phyloP scores from a whole-genome alignment of 768 basidiomycete species.

The Lactifluus rugatus region DNA sequence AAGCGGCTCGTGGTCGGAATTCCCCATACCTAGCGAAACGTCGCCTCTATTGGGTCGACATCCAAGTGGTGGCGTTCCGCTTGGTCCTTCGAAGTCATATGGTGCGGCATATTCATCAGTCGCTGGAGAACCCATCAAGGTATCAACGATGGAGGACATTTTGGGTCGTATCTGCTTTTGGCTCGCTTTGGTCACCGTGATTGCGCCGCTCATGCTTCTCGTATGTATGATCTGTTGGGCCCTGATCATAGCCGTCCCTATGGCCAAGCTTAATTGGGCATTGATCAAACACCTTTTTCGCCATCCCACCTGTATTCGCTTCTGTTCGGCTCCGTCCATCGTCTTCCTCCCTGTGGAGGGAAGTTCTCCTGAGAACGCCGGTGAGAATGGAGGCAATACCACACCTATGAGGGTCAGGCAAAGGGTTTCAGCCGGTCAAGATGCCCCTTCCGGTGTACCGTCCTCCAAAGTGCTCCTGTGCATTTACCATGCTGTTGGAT shows the following conservation, averaged over 20 bases:
- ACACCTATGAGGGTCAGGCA: constrained; percentile 59
- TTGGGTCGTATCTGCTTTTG: constrained; percentile 78
- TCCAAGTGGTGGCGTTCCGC: constrained; percentile 31
- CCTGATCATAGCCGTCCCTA: constrained; percentile 91
- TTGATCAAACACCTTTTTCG: constrained; percentile 72
- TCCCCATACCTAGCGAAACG: constrained; percentile 33
- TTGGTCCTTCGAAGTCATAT: constrained; percentile 47
- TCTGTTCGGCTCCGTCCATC: constrained; percentile 77
- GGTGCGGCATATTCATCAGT: constrained; percentile 43
- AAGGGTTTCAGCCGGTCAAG: constrained; percentile 76
- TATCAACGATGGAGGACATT: constrained; percentile 32
- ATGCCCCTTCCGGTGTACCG: constrained; percentile 75
- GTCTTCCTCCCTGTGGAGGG: constrained; percentile 42
- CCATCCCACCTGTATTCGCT: constrained; percentile 79
- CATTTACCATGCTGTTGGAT: constrained; percentile 83
- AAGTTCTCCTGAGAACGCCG: constrained; percentile 23
- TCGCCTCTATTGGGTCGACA: constrained; percentile 37
- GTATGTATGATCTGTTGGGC: constrained; percentile 92
- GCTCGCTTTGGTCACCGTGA: constrained; percentile 61
- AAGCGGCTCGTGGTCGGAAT: constrained; percentile 38
- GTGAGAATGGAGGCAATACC: constrained; percentile 21
- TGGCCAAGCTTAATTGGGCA: constrained; percentile 98
- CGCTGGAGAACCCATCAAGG: constrained; percentile 18
- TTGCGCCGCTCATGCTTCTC: constrained; percentile 81
- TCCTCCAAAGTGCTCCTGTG: constrained; percentile 86